Evolutionary conservation across 2,329 filamentous ascomycete genomes (phyloP).

Genomic region (Neofusicoccum umdonicola): DNA sequence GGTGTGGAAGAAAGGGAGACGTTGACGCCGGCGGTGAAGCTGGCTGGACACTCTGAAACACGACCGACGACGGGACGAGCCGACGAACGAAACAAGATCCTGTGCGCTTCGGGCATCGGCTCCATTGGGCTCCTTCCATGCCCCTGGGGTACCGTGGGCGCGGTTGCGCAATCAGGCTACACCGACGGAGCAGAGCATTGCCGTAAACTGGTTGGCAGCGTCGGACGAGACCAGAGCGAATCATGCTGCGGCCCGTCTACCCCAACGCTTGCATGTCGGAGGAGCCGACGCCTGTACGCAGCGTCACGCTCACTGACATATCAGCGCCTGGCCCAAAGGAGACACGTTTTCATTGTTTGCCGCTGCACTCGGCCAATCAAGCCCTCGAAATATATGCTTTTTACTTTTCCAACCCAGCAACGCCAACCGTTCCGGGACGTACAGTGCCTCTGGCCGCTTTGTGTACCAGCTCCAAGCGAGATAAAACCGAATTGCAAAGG

Average conservation of each 20-base stretch:
- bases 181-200: background rate
- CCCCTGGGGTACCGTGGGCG: background rate
- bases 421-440: background rate
- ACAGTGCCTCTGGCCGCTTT: background rate
- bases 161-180: background rate
- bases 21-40: constrained; percentile 2
- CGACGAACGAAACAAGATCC: background rate
- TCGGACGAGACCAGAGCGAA: background rate
- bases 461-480: background rate
- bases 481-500: no score
- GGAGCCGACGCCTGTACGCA: background rate
- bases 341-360: background rate
- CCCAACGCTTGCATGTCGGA: background rate
- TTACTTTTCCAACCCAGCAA: background rate
- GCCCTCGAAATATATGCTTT: constrained; percentile 1
- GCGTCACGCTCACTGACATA: background rate
- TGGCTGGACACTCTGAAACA: background rate
- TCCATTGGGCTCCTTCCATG: background rate
- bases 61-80: background rate
- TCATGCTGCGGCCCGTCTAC: background rate
- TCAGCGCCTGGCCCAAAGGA: background rate
- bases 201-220: background rate
- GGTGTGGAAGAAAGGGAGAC: background rate
- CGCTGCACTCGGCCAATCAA: background rate
- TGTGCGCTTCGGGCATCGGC: background rate